A percentile compares a stretch with the other conserved stretches of the same genome.
phyloP scores from a whole-genome alignment of 1,284 basidiomycete species.

The Cutaneotrichosporon sp. region DNA sequence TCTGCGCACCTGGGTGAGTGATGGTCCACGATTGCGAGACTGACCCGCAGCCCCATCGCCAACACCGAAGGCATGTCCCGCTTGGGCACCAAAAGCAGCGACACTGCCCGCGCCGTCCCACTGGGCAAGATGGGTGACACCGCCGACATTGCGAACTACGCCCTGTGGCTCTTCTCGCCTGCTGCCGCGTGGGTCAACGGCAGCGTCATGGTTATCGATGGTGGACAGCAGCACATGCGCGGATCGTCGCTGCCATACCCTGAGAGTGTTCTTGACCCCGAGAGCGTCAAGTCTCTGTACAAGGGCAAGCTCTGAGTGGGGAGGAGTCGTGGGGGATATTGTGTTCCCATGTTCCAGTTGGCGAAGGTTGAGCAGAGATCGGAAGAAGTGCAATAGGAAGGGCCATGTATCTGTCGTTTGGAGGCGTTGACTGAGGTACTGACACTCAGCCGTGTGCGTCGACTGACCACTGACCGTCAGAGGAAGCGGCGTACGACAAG shows the following conservation, averaged over 20 bases:
- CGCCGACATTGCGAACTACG: conserved; percentile 71
- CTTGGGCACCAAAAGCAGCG: conserved; percentile 54
- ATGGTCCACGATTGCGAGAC: too few relatives aligned
- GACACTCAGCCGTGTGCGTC: too few relatives aligned
- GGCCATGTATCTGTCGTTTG: too few relatives aligned
- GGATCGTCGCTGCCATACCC: conserved; percentile 40
- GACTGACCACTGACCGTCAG: too few relatives aligned
- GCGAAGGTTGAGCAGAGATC: too few relatives aligned
- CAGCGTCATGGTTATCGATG: conserved; percentile 51
- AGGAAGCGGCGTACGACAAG: too few relatives aligned
- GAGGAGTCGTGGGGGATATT: neutral
- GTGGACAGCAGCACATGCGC: conserved; percentile 42
- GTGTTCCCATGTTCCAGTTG: too few relatives aligned
- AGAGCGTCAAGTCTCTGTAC: conserved; percentile 28
- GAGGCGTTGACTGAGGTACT: too few relatives aligned
- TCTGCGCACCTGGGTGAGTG: conserved; percentile 70
- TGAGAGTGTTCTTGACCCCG: conserved; percentile 40
- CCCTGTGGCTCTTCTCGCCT: conserved; percentile 82
- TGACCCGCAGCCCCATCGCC: conserved; percentile 58
- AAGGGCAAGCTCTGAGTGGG: conserved; percentile 17
- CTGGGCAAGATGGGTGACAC: conserved; percentile 63
- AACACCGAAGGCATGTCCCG: conserved; percentile 81
- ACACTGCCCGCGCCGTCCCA: conserved; percentile 49
- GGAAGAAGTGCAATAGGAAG: too few relatives aligned
- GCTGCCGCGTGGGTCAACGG: conserved; percentile 79